A percentile compares a stretch with the other conserved stretches of the same genome.
phyloP scores from a whole-genome alignment of 768 basidiomycete species.

The Boletus insuetus region DNA sequence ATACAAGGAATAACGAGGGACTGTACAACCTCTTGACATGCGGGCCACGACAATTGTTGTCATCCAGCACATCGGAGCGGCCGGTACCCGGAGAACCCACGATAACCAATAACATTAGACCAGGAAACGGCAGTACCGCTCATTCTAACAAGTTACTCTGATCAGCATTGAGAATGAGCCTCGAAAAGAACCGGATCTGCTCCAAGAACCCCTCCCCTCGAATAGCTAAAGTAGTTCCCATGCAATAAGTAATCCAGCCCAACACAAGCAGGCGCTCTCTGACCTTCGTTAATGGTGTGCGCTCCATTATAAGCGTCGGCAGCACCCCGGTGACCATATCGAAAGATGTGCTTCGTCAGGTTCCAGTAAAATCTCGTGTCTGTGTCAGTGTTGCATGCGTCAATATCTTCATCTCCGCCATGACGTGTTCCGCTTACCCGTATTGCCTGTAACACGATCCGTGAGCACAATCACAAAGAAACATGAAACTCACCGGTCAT shows the following conservation, averaged over 20 bases:
- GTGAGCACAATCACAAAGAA: conserved; percentile 1
- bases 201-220: conserved; percentile 30
- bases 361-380: conserved; percentile 47
- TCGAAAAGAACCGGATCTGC: conserved; percentile 31
- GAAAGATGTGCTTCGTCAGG: conserved; percentile 46
- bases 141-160: conserved; percentile 22
- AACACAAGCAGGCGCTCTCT: not conserved
- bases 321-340: conserved; percentile 37
- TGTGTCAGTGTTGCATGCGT: conserved; percentile 18
- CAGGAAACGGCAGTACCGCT: not conserved
- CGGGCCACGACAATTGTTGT: too few species aligned
- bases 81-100: too few species aligned
- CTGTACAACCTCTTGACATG: too few species aligned
- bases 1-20: too few species aligned
- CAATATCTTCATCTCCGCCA: conserved; percentile 19
- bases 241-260: conserved; percentile 8
- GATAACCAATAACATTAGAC: not conserved
- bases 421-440: conserved; percentile 18
- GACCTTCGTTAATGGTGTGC: conserved; percentile 32
- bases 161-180: conserved; percentile 34
- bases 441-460: conserved; percentile 15
- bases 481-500: conserved; percentile 15
- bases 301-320: conserved; percentile 35
- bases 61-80: too few species aligned
- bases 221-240: conserved; percentile 21